These are phyloP conservation scores for Phytophthora sp. DNA, from an alignment of 352 stramenopile species.

Conservation along the genomic window DNA sequence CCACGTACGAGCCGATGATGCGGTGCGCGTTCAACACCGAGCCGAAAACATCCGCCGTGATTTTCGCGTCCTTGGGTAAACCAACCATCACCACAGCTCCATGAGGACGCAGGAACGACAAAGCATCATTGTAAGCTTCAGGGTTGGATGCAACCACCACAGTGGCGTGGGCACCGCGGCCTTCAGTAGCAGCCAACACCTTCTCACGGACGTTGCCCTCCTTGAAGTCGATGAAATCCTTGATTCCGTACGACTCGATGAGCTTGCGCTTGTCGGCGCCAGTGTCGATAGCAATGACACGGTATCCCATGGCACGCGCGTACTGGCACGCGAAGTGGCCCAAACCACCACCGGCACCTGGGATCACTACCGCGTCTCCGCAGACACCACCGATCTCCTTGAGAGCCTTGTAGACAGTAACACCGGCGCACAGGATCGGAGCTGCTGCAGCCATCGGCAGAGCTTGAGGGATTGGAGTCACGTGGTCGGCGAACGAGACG, in stretches of 20 bases:
- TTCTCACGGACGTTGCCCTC: slow-evolving; percentile 50
- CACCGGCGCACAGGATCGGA: slow-evolving; percentile 85
- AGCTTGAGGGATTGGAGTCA: slow-evolving; percentile 70
- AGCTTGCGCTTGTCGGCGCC: slow-evolving; percentile 63
- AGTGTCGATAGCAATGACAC: slow-evolving; percentile 75
- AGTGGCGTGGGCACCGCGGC: slow-evolving; percentile 60
- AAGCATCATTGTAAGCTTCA: slow-evolving; percentile 48
- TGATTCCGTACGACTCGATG: slow-evolving; percentile 62
- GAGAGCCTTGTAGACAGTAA: slow-evolving; percentile 86
- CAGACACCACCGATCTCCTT: slow-evolving; percentile 52
- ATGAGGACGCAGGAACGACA: slow-evolving; percentile 64
- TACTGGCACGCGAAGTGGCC: slow-evolving; percentile 86
- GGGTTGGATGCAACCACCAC: slow-evolving; percentile 76
- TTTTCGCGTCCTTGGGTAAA: slow-evolving; percentile 55
- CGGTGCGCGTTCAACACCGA: slow-evolving; percentile 49
- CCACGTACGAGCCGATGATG: slow-evolving; percentile 61
- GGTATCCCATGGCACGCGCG: slow-evolving; percentile 64
- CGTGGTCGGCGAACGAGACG: slow-evolving; percentile 72
- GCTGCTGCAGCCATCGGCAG: slow-evolving; percentile 49
- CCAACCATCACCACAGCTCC: slow-evolving; percentile 75
- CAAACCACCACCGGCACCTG: slow-evolving; percentile 68
- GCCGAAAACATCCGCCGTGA: slow-evolving; percentile 42
- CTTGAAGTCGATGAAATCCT: slow-evolving; percentile 74
- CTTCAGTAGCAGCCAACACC: slow-evolving; percentile 41
- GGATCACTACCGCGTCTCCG: slow-evolving; percentile 59